Conservation (phyloP, 306 rosid species). For the Cicer judaicum region DNA sequence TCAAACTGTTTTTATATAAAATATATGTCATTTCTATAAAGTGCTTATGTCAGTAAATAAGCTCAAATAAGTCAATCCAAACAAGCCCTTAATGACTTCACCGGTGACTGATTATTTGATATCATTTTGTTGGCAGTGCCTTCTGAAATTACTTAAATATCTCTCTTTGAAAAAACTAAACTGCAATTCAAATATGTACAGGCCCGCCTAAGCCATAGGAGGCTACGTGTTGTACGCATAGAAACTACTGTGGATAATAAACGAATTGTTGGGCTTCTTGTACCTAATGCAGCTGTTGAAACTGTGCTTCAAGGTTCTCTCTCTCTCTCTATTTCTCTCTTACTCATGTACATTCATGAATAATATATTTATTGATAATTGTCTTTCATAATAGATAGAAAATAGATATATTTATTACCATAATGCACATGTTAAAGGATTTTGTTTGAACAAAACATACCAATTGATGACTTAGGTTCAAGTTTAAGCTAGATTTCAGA, state of each 20-base stretch:
- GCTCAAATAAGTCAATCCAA: too few species aligned
- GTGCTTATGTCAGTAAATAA: too few species aligned
- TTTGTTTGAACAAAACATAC: not conserved
- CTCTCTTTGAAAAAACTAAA: slow-evolving; percentile 26
- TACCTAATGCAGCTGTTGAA: slow-evolving; percentile 95
- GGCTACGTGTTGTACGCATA: slow-evolving; percentile 90
- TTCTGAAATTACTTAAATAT: slow-evolving; percentile 13
- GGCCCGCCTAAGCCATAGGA: slow-evolving; percentile 92
- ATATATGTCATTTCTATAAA: too few species aligned
- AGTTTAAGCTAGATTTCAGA: slow-evolving; percentile 12
- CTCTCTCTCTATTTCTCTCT: slow-evolving; percentile 31
- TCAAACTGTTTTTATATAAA: too few species aligned
- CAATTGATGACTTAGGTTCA: not conserved
- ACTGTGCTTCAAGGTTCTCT: slow-evolving; percentile 83
- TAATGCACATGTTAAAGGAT: not conserved
- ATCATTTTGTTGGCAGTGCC: slow-evolving; percentile 4
- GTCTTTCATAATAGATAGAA: slow-evolving; percentile 23
- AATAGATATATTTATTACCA: not conserved
- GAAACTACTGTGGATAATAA: slow-evolving; percentile 79
- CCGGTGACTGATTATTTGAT: slow-evolving; percentile 22
- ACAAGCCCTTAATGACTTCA: not conserved
- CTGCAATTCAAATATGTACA: slow-evolving; percentile 45
- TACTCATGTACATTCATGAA: slow-evolving; percentile 22
- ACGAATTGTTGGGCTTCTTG: slow-evolving; percentile 92
- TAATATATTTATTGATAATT: slow-evolving; percentile 25